Conservation (phyloP, 371 early-diverging fungal species). For the Mucor saturninus region DNA sequence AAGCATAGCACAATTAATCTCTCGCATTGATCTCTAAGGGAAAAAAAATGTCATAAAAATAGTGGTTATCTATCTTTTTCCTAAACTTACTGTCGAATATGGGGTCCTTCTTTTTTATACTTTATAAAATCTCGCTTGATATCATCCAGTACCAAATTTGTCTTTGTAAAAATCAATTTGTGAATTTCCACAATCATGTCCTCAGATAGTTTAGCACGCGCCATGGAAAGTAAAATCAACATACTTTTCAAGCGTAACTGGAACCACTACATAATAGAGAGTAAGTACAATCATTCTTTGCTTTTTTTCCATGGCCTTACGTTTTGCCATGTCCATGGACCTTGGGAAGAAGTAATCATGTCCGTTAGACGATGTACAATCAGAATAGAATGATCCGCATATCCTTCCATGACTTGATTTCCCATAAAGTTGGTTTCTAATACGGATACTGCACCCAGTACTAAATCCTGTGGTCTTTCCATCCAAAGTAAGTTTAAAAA, state of each 20-base stretch:
- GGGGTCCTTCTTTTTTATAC: too few relatives aligned
- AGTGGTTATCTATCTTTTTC: too few relatives aligned
- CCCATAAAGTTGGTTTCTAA: background rate
- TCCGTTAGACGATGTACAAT: background rate
- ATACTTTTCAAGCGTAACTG: too few relatives aligned
- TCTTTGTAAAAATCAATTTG: too few relatives aligned
- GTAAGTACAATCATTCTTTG: too few relatives aligned
- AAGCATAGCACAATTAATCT: background rate
- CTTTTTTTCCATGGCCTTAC: background rate
- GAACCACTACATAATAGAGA: too few relatives aligned
- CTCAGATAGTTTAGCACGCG: too few relatives aligned
- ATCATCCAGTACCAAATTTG: too few relatives aligned
- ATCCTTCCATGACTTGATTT: background rate
- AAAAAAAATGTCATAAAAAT: background rate
- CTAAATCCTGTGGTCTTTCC: background rate
- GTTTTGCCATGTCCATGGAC: background rate
- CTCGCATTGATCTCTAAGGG: background rate
- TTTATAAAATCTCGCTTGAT: too few relatives aligned
- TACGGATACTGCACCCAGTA: background rate
- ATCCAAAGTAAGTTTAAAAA: background rate
- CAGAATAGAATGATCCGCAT: background rate
- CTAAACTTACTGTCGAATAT: too few relatives aligned
- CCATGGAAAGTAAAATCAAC: too few relatives aligned
- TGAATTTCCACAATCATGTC: too few relatives aligned
- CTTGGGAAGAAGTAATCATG: background rate